Evolutionary conservation across 495 filamentous ascomycete genomes (phyloP).

Genomic region (Trypethelium eluteriae): DNA sequence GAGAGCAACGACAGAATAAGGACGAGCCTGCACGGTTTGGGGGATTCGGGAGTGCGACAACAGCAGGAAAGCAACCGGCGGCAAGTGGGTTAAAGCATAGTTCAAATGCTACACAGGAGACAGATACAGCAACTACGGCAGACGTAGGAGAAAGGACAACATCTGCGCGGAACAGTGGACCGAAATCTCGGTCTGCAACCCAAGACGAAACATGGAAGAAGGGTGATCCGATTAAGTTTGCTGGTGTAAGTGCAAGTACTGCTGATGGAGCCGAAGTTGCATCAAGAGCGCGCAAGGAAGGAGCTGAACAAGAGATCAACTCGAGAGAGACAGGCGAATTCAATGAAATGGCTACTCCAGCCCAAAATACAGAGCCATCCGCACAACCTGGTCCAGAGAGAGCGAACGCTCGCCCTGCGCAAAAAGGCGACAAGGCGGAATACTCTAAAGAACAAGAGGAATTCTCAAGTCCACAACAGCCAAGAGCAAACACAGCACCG

Average conservation of each 20-base stretch:
- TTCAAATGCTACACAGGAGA: background rate
- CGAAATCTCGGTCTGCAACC: background rate
- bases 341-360: slow-evolving; percentile 1
- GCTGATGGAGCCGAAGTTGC: background rate
- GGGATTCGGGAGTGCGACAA: background rate
- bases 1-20: background rate
- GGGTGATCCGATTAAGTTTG: slow-evolving; percentile 23
- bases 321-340: slow-evolving; percentile 10
- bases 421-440: background rate
- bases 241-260: slow-evolving; percentile 13
- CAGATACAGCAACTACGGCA: background rate
- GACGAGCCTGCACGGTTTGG: background rate
- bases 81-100: background rate
- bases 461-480: slow-evolving; percentile 18
- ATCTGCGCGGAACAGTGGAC: background rate
- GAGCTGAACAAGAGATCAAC: background rate
- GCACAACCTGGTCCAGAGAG: slow-evolving; percentile 11
- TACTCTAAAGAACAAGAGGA: slow-evolving; percentile 8
- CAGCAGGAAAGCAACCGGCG: slow-evolving; percentile 3
- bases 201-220: slow-evolving; percentile 28
- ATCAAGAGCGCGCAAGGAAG: background rate
- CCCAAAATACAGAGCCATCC: slow-evolving; percentile 5
- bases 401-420: background rate
- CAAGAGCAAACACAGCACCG: slow-evolving; percentile 25
- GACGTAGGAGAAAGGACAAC: background rate